Conservation (phyloP, 2,329 filamentous ascomycete species). For the Emergomyces orientalis region DNA sequence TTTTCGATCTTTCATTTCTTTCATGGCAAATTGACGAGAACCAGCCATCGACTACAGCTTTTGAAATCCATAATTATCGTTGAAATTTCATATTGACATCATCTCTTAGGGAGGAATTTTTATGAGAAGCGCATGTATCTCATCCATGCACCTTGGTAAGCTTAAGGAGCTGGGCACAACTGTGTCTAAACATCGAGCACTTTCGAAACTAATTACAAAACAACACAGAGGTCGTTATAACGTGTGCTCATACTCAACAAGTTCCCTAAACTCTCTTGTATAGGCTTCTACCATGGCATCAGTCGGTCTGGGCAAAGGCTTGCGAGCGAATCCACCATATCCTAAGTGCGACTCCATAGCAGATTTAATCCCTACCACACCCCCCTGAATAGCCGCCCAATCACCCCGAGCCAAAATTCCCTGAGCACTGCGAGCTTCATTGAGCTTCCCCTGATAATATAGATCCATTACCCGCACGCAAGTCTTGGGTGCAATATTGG, state of each 20-base stretch:
- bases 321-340: slow-evolving; percentile 55
- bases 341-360: slow-evolving; percentile 53
- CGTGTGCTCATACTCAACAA: slow-evolving; percentile 15
- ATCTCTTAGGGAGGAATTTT: not conserved
- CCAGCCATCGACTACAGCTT: not conserved
- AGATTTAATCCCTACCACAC: slow-evolving; percentile 60
- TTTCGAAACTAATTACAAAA: not conserved
- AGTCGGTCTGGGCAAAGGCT: slow-evolving; percentile 36
- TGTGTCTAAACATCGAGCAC: too few relatives aligned
- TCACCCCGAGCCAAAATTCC: slow-evolving; percentile 57
- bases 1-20: not conserved
- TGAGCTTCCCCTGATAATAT: slow-evolving; percentile 48
- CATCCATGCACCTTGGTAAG: too few relatives aligned
- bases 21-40: not conserved
- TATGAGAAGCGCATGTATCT: not conserved
- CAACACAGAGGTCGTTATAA: slow-evolving; percentile 15
- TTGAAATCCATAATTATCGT: not conserved
- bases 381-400: slow-evolving; percentile 60
- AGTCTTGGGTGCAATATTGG: slow-evolving; percentile 59
- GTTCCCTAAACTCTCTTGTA: slow-evolving; percentile 74
- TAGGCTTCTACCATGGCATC: slow-evolving; percentile 96
- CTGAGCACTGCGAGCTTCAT: slow-evolving; percentile 55
- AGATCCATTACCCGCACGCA: slow-evolving; percentile 53
- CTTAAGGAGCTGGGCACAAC: too few relatives aligned
- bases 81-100: too few relatives aligned